Base-by-base conservation (phyloP, 1,139 yeast species). In the Candida sanyaensis region DNA sequence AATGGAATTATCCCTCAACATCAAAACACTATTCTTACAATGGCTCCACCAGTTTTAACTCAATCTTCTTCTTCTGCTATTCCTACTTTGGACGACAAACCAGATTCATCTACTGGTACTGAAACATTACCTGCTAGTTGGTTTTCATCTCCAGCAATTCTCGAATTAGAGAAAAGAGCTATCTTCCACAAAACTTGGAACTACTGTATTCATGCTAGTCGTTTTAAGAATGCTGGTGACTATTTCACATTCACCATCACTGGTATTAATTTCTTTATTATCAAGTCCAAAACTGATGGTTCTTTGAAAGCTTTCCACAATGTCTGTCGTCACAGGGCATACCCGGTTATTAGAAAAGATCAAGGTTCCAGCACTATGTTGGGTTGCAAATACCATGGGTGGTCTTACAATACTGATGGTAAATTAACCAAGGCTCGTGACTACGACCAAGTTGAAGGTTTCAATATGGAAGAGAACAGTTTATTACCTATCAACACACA, bases 351-450 rank as follows among this genome's bases (percentile, higher is more conserved):
- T 27, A 73, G 78, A 60, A 81, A 81, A 59, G 80, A 78, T 32
- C 67, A 75, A 55, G 86, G 86, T n/a, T 77, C 83, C 5, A 74
- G 84, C 1, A 71, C 73, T 8, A 72, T 81, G 37, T 65, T 81
- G 39, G 85, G 85, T 34, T 81, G 86, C 65, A 77, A 78, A 53
- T 81, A 81, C 60, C 86, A 81, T 55, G 86, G 86, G n/a, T 81
- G 86, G 86, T 75, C 83, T 26, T 81, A 81, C 64, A 80, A 80
- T 55, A 69, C 82, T 10, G 82, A 81, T 50, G 86, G 86, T 7
- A 63, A 65, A 44, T 69, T 81, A 55, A 79, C 78, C 48, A 81
- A 81, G 55, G 86, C 86, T 5, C 86, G 86, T 26, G 83, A 80
- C 52, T 81, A 81, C 57, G 83, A 81, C 46, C 66, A 76, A 41